Evolutionary conservation across 2,329 filamentous ascomycete species (phyloP).

Genomic region (Exophiala sideris): DNA sequence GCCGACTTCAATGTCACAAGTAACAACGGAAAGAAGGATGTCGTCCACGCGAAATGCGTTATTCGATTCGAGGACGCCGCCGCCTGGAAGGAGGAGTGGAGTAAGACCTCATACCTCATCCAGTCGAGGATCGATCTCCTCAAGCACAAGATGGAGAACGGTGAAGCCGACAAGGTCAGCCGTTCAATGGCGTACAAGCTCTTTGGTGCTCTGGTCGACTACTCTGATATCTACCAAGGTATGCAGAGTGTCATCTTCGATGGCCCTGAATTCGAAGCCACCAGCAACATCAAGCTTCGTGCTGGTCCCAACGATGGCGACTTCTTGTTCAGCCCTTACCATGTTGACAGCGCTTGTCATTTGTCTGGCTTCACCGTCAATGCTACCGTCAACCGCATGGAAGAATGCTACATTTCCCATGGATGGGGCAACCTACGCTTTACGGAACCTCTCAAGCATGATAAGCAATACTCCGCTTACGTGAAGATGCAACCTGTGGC

Average conservation of each 20-base stretch:
- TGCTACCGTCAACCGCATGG: constrained; percentile 53
- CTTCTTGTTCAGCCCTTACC: constrained; percentile 38
- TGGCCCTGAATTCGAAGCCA: constrained; percentile 36
- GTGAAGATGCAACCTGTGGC: constrained; percentile 56
- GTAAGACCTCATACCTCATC: constrained; percentile 32
- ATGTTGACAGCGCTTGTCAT: constrained; percentile 39
- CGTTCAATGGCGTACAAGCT: constrained; percentile 38
- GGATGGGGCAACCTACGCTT: constrained; percentile 61
- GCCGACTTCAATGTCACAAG: constrained; percentile 28
- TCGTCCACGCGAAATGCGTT: constrained; percentile 32
- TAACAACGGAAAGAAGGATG: constrained; percentile 29
- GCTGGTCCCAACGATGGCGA: constrained; percentile 30
- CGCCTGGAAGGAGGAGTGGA: constrained; percentile 33
- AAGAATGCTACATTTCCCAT: constrained; percentile 60
- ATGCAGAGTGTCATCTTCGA: constrained; percentile 39
- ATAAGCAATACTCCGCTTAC: constrained; percentile 57
- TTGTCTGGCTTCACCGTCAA: constrained; percentile 37
- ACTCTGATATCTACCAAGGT: constrained; percentile 34
- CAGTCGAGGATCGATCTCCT: constrained; percentile 34
- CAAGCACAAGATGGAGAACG: constrained; percentile 30
- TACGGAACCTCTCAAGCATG: constrained; percentile 49
- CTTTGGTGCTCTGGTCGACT: constrained; percentile 36
- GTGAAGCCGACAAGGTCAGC: constrained; percentile 32
- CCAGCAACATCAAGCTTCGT: constrained; percentile 33
- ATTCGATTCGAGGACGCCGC: constrained; percentile 30